Base-by-base conservation (phyloP, 768 basidiomycete genomes). In the Podaxis mareebaensis region DNA sequence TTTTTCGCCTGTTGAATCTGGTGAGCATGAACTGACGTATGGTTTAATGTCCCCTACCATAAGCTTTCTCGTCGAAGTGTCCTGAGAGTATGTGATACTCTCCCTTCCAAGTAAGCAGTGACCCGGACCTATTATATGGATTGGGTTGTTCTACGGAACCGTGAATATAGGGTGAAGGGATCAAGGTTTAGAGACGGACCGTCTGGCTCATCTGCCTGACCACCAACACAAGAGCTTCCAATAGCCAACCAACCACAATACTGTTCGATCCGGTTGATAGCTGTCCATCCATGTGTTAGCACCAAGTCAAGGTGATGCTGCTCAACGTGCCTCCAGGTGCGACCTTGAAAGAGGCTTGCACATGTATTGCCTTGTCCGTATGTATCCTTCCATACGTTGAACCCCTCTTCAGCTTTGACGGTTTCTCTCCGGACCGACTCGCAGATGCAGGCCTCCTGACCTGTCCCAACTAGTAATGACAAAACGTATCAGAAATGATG, bases 231-330 rank as follows among this genome's bases (percentile, higher is more conserved):
- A 4, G 78, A 77, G 57, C 83, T 81, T 24, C 79, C 77, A 36
- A 84, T 76, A 17, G 79, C 78, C 3, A 83, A 74, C 36, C 70
- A 76, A 1, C 71, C 74, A 8, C 75, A 71, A 8, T 68, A 71
- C 64, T 89, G 88, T 15, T 81, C 72, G 24, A 89, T 79, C 42
- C 74, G 79, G 64, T 81, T 84, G 62, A 88, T 78, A 36, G 79
- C 88, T 70, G 53, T 36, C 53, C 12, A 24, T 33, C 30, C 17
- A 17, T 12, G 10, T 30, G 33, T 52, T 20, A 28, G 22, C 64
- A 58, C 52, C 38, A 49, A 39, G 3, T 51, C 13, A 24, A 10
- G 24, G 22, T 11, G 39, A 20, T 39, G 39, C 20, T 4, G 39
- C 7, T 67, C 65, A 66, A 74, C 75, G 72, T 61, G 78, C 83